Evolutionary conservation across 2,329 filamentous ascomycete species (phyloP), one percentile per base, ranked within the genome.

Genomic region (Fusarium virguliforme): DNA sequence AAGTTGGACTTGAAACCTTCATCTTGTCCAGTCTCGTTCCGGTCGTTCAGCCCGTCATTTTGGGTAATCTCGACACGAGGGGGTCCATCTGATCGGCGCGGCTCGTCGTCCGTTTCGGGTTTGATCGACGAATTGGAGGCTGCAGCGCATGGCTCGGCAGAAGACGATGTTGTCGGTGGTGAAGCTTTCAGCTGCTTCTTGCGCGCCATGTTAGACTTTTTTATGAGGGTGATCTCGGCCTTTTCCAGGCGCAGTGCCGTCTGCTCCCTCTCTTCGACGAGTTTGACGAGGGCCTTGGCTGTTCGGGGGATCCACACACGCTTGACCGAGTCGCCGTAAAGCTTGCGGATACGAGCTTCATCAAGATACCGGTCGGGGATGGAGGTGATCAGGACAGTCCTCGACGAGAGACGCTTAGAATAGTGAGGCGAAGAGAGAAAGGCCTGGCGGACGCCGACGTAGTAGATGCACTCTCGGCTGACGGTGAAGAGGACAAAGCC

Each of bases 401-500:
- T 90, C 3, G 95, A 95, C 2, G 95, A 98, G 50, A 98, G 90
- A 63, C 95, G 92, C 76, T 91, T 92, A 59, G 94, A 88, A 79
- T 97, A 97, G 53, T 93, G 85, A 10, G 94, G 94, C 10, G 94
- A 95, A 61, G 97, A 88, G 41, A 97, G 89, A 82, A 97, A 98
- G 0, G 95, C 95, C 82, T 98, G 95, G 70, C 95, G 92, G 57
- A 98, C 83, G 77, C 97, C 97, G 84, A 98, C 92, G 81, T 94
- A 97, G 86, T 91, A 97, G 74, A 98, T 92, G 78, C 90, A 91
- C 81, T 98, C 95, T 64, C 95, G 89, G 62, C 94, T 92, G 69
- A 98, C 89, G 77, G 94, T 91, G 82, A 93, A 96, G 80, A 98
- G 91, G 71, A 98, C 87, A 78, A 98, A 98, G 50, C 89, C 89